Evolutionary conservation across 2,329 filamentous ascomycete species (phyloP).

Genomic region (Trichoderma sp.): DNA sequence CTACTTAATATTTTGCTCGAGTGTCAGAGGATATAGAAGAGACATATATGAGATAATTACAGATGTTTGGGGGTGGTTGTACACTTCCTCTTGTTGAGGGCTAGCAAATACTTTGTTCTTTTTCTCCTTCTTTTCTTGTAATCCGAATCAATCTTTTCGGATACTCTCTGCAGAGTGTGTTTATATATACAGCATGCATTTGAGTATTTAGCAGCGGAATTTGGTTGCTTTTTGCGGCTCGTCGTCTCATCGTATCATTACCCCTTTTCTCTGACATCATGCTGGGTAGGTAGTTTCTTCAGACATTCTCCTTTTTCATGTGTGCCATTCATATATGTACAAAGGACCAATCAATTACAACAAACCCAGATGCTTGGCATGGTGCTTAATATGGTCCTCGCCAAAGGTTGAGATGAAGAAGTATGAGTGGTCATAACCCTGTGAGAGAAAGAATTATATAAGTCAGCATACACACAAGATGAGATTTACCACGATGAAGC

Average conservation of each 20-base stretch:
- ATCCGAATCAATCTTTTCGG: not conserved
- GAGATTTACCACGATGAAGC: too few relatives aligned
- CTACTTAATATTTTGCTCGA: not conserved
- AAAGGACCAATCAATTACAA: conserved; percentile 24
- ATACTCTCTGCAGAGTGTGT: not conserved
- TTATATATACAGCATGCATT: not conserved
- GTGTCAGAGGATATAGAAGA: not conserved
- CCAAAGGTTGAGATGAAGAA: conserved; percentile 92
- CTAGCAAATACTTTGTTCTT: not conserved
- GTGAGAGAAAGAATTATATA: not conserved
- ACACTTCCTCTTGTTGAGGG: not conserved
- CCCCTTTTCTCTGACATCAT: not conserved
- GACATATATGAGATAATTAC: not conserved
- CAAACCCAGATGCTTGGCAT: conserved; percentile 72
- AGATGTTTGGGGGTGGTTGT: not conserved
- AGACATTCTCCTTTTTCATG: not conserved
- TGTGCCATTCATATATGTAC: not conserved
- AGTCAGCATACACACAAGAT: conserved; percentile 5
- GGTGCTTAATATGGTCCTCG: conserved; percentile 86
- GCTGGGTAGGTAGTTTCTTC: not conserved
- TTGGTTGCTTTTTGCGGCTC: not conserved
- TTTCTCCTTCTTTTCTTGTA: not conserved
- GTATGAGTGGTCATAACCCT: conserved; percentile 96
- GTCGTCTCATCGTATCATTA: not conserved
- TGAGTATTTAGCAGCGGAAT: not conserved